Conservation (phyloP, 1,284 basidiomycete genomes). For the Ustilago curta region DNA sequence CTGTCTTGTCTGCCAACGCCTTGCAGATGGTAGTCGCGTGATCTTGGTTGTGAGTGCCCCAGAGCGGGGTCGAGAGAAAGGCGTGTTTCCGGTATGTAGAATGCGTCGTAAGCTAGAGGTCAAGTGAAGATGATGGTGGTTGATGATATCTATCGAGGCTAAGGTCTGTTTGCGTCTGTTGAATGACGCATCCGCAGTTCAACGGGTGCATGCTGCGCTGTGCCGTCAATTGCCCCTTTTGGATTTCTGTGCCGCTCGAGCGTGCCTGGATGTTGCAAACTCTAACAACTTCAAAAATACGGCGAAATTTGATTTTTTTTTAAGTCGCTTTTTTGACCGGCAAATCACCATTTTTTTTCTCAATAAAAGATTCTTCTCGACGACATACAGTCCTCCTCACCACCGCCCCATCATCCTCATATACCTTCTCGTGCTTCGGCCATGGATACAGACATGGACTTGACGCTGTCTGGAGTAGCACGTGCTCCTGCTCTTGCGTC, state of each 20-base stretch:
- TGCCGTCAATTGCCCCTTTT: constrained; percentile 4
- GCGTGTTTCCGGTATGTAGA: no score
- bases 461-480: constrained; percentile 45
- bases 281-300: background rate
- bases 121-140: constrained; percentile 3
- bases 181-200: constrained; percentile 45
- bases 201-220: constrained; percentile 1
- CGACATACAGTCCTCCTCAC: background rate
- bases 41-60: background rate
- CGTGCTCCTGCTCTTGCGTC: constrained; percentile 38
- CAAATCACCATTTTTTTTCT: constrained; percentile 2
- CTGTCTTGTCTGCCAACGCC: background rate
- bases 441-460: constrained; percentile 38
- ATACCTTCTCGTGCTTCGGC: no score
- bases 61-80: background rate
- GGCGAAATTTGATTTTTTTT: constrained; percentile 6
- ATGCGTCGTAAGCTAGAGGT: background rate
- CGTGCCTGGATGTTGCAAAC: background rate
- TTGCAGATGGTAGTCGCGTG: background rate
- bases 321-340: background rate
- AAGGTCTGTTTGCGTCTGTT: constrained; percentile 25
- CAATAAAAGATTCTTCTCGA: background rate
- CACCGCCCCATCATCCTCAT: background rate
- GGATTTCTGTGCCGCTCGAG: constrained; percentile 12
- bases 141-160: constrained; percentile 2